A percentile compares a stretch with the other conserved stretches of the same genome.
phyloP scores from a whole-genome alignment of 345 rosid species.

The Erysimum cheiranthoides region DNA sequence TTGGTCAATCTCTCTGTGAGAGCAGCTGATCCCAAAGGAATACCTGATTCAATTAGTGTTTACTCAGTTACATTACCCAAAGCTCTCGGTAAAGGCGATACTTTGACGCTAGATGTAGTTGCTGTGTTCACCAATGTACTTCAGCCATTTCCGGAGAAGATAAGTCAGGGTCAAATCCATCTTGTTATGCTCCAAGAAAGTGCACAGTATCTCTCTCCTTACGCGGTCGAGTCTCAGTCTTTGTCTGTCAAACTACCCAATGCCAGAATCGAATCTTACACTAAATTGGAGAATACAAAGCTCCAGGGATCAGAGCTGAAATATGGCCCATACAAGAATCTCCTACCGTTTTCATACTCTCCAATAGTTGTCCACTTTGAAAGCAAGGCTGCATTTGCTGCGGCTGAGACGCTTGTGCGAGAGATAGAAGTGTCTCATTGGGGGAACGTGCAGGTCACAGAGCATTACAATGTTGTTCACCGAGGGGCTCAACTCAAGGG shows the following conservation, averaged over 20 bases:
- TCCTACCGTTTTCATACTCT: constrained; percentile 63
- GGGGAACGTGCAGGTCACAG: constrained; percentile 93
- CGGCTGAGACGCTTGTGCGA: constrained; percentile 74
- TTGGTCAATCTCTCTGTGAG: constrained; percentile 56
- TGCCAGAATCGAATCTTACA: constrained; percentile 77
- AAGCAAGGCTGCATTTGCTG: constrained; percentile 81
- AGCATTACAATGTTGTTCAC: constrained; percentile 77
- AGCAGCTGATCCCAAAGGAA: constrained; percentile 51
- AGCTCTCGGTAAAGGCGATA: constrained; percentile 61
- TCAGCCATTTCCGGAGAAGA: constrained; percentile 85
- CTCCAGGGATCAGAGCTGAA: constrained; percentile 76
- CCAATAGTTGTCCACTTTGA: constrained; percentile 88
- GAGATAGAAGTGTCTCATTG: constrained; percentile 97
- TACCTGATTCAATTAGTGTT: constrained; percentile 64
- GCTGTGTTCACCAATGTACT: constrained; percentile 66
- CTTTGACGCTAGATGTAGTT: constrained; percentile 65
- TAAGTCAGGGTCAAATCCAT: constrained; percentile 84
- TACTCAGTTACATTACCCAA: constrained; percentile 72
- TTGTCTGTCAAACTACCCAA: constrained; percentile 73
- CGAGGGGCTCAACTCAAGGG: constrained; percentile 89
- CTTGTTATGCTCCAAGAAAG: constrained; percentile 84
- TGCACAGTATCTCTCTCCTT: constrained; percentile 79
- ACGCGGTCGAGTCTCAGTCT: constrained; percentile 72
- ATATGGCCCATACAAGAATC: constrained; percentile 85
- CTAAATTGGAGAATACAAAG: constrained; percentile 73